phyloP scores from a whole-genome alignment of 441 rosid genomes.

The Erodium texanum region DNA sequence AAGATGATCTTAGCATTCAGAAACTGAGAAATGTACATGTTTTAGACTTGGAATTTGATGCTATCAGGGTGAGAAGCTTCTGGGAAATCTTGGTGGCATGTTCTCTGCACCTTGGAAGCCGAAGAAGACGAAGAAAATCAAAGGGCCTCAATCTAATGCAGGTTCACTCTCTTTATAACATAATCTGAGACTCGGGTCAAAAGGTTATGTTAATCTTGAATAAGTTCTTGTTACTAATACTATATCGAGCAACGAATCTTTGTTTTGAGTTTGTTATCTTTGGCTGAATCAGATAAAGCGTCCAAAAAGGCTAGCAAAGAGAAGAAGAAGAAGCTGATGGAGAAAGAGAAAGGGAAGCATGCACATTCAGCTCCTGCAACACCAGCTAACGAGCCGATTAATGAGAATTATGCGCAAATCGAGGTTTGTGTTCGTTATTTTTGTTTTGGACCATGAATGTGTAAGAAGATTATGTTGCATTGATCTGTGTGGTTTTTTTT shows the following conservation, averaged over 20 bases:
- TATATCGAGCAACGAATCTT: background rate
- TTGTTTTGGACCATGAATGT: background rate
- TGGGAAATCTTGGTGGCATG: slow-evolving; percentile 65
- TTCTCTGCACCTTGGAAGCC: slow-evolving; percentile 71
- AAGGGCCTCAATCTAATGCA: slow-evolving; percentile 42
- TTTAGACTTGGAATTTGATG: background rate
- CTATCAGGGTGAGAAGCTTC: slow-evolving; percentile 48
- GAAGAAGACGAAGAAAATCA: slow-evolving; percentile 44
- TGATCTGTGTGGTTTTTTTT: background rate
- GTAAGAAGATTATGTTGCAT: background rate
- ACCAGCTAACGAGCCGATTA: slow-evolving; percentile 32
- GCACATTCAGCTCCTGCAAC: slow-evolving; percentile 28
- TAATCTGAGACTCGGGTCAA: no score
- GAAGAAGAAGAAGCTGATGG: slow-evolving; percentile 43
- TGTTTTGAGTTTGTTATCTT: background rate
- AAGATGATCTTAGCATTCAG: no score
- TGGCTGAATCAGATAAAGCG: slow-evolving; percentile 30
- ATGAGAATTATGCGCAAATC: slow-evolving; percentile 40
- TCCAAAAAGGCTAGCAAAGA: slow-evolving; percentile 29
- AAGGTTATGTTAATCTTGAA: no score
- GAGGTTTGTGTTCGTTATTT: slow-evolving; percentile 33
- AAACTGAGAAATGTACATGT: no score
- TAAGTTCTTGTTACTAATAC: background rate
- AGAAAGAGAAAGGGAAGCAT: background rate
- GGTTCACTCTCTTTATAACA: slow-evolving; percentile 18